Conservation (phyloP, 176 grass and related monocot species). For the Aegilops bicornis region DNA sequence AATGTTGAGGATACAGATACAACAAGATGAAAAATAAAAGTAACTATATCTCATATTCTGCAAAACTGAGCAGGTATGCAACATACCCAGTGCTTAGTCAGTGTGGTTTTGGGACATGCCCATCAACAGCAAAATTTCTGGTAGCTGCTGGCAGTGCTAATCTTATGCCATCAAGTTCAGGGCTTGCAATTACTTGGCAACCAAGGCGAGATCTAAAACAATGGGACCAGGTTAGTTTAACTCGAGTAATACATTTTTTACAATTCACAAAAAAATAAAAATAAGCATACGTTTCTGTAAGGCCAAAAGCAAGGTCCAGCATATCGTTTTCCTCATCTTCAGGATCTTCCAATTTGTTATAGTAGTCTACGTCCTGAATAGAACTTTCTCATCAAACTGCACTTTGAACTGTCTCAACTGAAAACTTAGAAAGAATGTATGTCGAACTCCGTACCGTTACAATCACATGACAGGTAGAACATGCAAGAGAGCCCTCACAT, state of each 20-base stretch:
- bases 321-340: conserved; percentile 97
- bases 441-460: conserved; percentile 60
- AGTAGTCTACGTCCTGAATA: conserved; percentile 74
- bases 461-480: conserved; percentile 96
- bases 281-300: conserved; percentile 65
- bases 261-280: conserved; percentile 10
- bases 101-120: conserved; percentile 67
- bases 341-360: conserved; percentile 88
- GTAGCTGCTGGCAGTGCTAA: conserved; percentile 75
- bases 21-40: not conserved
- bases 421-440: not conserved
- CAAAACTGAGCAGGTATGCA: conserved; percentile 15
- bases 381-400: conserved; percentile 39
- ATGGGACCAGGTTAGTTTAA: conserved; percentile 3
- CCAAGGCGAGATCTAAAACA: conserved; percentile 83
- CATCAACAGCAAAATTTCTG: conserved; percentile 71
- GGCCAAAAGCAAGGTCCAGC: conserved; percentile 93
- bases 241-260: not conserved
- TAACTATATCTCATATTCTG: conserved; percentile 21
- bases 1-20: conserved; percentile 10
- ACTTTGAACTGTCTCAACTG: conserved; percentile 14
- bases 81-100: conserved; percentile 34
- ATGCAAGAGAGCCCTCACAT: conserved; percentile 92
- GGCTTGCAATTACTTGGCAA: conserved; percentile 83
- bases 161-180: conserved; percentile 83